Conservation (phyloP, 192 early-diverging fungal species). For the Funneliformis geosporum region DNA sequence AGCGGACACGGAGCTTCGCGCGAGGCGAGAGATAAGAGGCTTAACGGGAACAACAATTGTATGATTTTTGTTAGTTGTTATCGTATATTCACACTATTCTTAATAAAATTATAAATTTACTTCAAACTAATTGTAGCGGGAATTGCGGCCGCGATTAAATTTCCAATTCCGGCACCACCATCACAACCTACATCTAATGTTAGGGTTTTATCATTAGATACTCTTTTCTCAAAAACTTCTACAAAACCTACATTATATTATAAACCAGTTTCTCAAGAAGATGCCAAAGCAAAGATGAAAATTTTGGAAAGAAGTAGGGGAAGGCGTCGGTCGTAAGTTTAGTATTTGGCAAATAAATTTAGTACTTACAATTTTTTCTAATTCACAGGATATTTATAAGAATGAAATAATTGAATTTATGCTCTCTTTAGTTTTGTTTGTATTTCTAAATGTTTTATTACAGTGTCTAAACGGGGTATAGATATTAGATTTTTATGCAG, state of each 20-base stretch:
- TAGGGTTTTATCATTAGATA: background rate
- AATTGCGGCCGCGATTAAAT: too few relatives aligned
- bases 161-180: background rate
- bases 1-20: background rate
- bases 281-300: slow-evolving; percentile 12
- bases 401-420: background rate
- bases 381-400: background rate
- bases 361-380: background rate
- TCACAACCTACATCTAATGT: slow-evolving; percentile 15
- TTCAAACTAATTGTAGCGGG: background rate
- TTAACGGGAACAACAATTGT: background rate
- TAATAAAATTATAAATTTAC: background rate
- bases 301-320: slow-evolving; percentile 23
- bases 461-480: background rate
- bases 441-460: slow-evolving; percentile 1
- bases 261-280: slow-evolving; percentile 20
- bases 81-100: background rate
- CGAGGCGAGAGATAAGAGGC: background rate
- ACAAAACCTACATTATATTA: slow-evolving; percentile 21
- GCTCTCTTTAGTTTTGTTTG: background rate
- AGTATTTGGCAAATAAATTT: slow-evolving; percentile 1
- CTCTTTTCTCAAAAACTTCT: slow-evolving; percentile 14
- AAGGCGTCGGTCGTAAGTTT: slow-evolving; percentile 1
- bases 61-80: background rate
- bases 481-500: background rate